Evolutionary conservation across 2,329 filamentous ascomycete genomes (phyloP), one percentile per base, ranked within the genome.

Genomic region (Cyphellophora attinorum): DNA sequence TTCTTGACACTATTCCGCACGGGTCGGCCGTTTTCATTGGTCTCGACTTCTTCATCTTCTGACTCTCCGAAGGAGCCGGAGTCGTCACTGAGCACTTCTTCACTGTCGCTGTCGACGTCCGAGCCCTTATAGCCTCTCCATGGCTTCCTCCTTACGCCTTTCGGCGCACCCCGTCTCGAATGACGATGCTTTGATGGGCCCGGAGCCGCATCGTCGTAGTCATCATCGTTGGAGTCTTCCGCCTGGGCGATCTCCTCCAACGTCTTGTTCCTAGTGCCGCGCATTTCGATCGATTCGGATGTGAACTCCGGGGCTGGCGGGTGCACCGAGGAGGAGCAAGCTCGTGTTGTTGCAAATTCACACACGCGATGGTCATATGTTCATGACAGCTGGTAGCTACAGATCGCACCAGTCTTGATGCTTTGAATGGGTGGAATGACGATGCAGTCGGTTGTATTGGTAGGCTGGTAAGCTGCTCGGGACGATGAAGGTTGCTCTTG

Each of bases 21-120:
- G 29, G 67, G 64, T 31, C 72, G 61, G 21, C 75, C 75, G 32
- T 71, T 69, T 12, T 70, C 68, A 47, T 76, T 76, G 38, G 67
- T 61, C 48, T 72, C 68, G 2, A 65, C 56, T 5, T 47, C 40
- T 19, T 61, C 59, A 3, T 62, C 58, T 16, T 40, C 29, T 27
- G 52, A 50, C 12, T 70, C 66, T 38, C 62, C 63, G 41, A 58
- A 59, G 5, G 58, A 56, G 6, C 62, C 41, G 11, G 65, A 63
- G 6, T 60, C 62, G 32, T 57, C 59, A 3, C 59, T 62, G 15
- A 64, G 59, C 5, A 55, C 39, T 13, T 59, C 55, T 31, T 58
- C 55, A 12, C 59, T 58, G 37, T 70, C 64, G 38, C 69, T 70
- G 47, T 67, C 64, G 40, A 62, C 51, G 37, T 57, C 56, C 33